Conservation (phyloP, 805 yeast genomes). For the Tetrapisispora nanseiensis region DNA sequence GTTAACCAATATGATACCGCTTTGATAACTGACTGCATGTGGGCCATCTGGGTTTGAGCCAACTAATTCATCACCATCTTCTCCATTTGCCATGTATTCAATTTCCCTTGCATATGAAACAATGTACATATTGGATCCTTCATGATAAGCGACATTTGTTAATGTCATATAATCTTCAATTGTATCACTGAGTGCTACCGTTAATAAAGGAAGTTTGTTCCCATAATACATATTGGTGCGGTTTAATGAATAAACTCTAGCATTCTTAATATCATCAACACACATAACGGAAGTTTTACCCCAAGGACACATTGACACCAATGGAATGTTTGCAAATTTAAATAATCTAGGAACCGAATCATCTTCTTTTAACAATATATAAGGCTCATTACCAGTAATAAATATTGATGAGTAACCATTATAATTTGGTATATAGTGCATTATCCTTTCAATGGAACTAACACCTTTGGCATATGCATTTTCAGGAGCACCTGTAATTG, state of each 20-base stretch:
- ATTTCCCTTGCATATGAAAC: conserved; percentile 50
- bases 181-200: conserved; percentile 36
- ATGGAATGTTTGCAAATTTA: conserved; percentile 54
- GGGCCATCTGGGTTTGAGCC: conserved; percentile 43
- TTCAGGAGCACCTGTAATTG: conserved; percentile 70
- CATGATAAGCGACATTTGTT: conserved; percentile 61
- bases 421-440: conserved; percentile 48
- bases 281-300: conserved; percentile 43
- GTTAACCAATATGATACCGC: conserved; percentile 55
- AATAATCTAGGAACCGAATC: conserved; percentile 56
- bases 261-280: conserved; percentile 59
- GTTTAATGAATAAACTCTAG: conserved; percentile 41
- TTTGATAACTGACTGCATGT: conserved; percentile 47
- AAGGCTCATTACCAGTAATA: conserved; percentile 68
- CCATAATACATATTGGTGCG: conserved; percentile 39
- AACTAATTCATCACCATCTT: conserved; percentile 55
- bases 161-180: conserved; percentile 36
- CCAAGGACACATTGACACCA: conserved; percentile 45
- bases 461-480: conserved; percentile 60
- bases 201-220: conserved; percentile 49
- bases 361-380: conserved; percentile 52
- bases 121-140: conserved; percentile 49
- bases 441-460: conserved; percentile 55
- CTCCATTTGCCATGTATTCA: conserved; percentile 60
- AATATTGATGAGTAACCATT: conserved; percentile 53